phyloP scores from a whole-genome alignment of 2,329 filamentous ascomycete species.

The Didymella exigua region DNA sequence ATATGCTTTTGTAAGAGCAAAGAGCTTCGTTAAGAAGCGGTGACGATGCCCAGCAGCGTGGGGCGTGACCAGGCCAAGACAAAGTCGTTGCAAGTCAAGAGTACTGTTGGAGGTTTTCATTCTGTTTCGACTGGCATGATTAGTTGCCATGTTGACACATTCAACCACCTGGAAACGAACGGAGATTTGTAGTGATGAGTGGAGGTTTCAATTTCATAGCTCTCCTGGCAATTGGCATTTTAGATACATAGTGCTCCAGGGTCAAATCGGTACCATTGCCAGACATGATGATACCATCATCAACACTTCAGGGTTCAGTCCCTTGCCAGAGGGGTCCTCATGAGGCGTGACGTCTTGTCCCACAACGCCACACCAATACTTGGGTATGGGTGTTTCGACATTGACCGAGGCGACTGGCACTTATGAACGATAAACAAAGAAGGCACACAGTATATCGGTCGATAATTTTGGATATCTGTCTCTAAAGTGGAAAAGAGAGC shows the following conservation, averaged over 20 bases:
- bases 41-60: neutral
- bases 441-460: too few species aligned
- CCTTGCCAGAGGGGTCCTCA: too few species aligned
- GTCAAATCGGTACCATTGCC: neutral
- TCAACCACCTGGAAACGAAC: too few species aligned
- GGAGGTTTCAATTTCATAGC: neutral
- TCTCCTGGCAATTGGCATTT: neutral
- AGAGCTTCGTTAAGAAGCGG: neutral
- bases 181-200: neutral
- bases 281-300: neutral
- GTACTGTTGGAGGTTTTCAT: neutral
- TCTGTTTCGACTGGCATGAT: neutral
- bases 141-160: too few species aligned
- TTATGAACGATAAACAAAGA: too few species aligned
- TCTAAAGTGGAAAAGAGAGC: too few species aligned
- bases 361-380: too few species aligned
- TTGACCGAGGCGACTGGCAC: too few species aligned
- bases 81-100: neutral
- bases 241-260: neutral
- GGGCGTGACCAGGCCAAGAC: too few species aligned
- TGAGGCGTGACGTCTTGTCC: too few species aligned
- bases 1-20: neutral
- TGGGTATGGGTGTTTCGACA: too few species aligned
- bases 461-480: too few species aligned
- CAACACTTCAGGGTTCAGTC: neutral